Evolutionary conservation across 2,329 filamentous ascomycete species (phyloP), one percentile per base, ranked within the genome.

Genomic region (Microdochium paspali): DNA sequence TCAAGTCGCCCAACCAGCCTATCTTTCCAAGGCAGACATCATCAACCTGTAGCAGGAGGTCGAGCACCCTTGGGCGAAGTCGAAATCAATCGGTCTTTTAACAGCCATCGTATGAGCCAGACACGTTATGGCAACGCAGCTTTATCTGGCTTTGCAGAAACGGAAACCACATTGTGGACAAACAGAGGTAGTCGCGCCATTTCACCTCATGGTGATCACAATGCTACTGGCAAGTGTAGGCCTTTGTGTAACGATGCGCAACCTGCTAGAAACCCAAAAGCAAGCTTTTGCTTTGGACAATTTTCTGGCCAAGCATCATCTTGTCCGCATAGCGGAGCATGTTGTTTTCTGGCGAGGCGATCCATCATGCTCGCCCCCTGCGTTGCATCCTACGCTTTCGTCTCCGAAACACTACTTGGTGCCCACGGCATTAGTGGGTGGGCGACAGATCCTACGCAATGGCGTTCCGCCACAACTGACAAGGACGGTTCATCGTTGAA

Each of bases 341-440:
- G 58, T 9, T 78, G 75, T 49, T 55, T 59, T 1, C 54, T 79
- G 21, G 53, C 56, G 0, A 60, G 58, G 15, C 62, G 53, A 30
- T 56, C 59, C 0, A 53, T 78, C 26, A 51, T 78, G 2, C 56
- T 77, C 2, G 63, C 70, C 0, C 67, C 68, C 0, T 69, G 64
- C 45, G 65, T 76, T 15, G 56, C 68, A 12, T 49, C 56, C 2
- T 61, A 62, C 10, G 61, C 61, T 0, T 61, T 60, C 52, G 55
- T 72, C 5, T 63, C 63, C 0, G 62, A 68, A 1, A 56, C 62
- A 21, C 56, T 77, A 0, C 58, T 77, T 1, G 50, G 52, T 1
- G 55, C 55, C 1, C 76, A 79, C 39, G 73, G 72, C 1, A 58
- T 76, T 31, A 28, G 6, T 21, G n/a, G 23, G 4, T 40, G 35